These are phyloP conservation scores for Linnemannia exigua DNA, from an alignment of 192 early-diverging fungal species.

Conservation along the genomic window DNA sequence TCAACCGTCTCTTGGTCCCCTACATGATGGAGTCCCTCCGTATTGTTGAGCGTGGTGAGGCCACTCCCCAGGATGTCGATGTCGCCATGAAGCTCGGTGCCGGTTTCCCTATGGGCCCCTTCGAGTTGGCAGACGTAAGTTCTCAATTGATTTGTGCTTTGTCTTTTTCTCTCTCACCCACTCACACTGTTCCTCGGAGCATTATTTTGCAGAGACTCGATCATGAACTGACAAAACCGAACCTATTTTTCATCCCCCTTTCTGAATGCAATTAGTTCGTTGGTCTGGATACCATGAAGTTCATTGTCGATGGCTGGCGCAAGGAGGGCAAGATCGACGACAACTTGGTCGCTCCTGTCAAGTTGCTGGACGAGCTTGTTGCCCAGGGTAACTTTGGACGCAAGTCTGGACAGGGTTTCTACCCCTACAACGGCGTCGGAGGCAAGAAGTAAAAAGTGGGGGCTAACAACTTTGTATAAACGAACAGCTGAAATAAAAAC, in stretches of 20 bases:
- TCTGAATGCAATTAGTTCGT: slow-evolving; percentile 72
- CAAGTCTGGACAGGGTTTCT: slow-evolving; percentile 91
- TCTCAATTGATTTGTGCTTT: no score
- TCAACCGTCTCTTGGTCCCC: slow-evolving; percentile 96
- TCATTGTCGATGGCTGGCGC: slow-evolving; percentile 96
- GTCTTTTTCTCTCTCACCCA: not conserved
- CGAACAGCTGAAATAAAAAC: not conserved
- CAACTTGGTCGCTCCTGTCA: slow-evolving; percentile 81
- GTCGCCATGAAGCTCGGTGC: slow-evolving; percentile 98
- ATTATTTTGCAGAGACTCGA: slow-evolving; percentile 3
- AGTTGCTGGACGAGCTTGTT: slow-evolving; percentile 82
- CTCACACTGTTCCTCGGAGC: not conserved
- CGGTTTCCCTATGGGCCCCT: slow-evolving; percentile 97
- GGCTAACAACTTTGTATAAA: not conserved
- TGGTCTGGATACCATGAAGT: slow-evolving; percentile 96
- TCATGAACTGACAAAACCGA: not conserved
- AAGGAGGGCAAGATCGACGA: slow-evolving; percentile 83
- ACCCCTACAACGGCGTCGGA: slow-evolving; percentile 71
- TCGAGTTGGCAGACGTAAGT: slow-evolving; percentile 83
- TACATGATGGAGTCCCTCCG: slow-evolving; percentile 98
- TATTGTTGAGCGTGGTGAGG: slow-evolving; percentile 91
- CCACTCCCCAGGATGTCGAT: slow-evolving; percentile 88
- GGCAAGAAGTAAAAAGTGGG: slow-evolving; percentile 43
- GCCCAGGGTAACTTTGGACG: slow-evolving; percentile 82
- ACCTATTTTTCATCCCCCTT: slow-evolving; percentile 5